phyloP scores from a whole-genome alignment of 192 early-diverging fungal species.

The Coemansia brasiliensis region DNA sequence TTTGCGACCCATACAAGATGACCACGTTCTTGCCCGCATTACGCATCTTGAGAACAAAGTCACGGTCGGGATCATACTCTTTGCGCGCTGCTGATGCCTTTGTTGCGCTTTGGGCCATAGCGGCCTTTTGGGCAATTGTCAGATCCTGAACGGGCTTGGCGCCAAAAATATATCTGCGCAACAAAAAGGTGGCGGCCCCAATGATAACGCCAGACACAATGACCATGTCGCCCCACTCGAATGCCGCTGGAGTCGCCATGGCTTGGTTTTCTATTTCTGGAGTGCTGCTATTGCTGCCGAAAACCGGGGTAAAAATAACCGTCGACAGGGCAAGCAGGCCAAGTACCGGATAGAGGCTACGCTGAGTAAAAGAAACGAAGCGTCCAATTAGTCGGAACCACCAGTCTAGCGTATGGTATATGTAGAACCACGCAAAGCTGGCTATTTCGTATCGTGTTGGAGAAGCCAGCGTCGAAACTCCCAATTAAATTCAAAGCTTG shows the following conservation, averaged over 20 bases:
- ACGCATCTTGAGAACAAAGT: constrained; percentile 57
- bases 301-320: constrained; percentile 3
- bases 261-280: constrained; percentile 2
- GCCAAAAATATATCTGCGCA: constrained; percentile 50
- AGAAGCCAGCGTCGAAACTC: constrained; percentile 24
- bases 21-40: constrained; percentile 69
- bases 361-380: constrained; percentile 12
- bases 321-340: constrained; percentile 18
- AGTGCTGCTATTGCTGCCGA: constrained; percentile 10
- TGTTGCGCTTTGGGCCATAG: not conserved
- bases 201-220: constrained; percentile 49
- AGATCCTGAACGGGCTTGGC: constrained; percentile 21
- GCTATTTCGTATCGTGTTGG: constrained; percentile 47
- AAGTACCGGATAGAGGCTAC: constrained; percentile 23
- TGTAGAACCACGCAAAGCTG: constrained; percentile 45
- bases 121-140: constrained; percentile 35
- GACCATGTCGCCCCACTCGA: constrained; percentile 55
- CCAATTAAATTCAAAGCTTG: not conserved
- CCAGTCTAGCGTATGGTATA: constrained; percentile 48
- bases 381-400: constrained; percentile 36
- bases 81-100: not conserved
- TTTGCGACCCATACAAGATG: constrained; percentile 96
- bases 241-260: constrained; percentile 11
- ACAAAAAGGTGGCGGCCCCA: constrained; percentile 50
- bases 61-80: constrained; percentile 35